phyloP scores from a whole-genome alignment of 148 eudicot species.

The Silene conica region DNA sequence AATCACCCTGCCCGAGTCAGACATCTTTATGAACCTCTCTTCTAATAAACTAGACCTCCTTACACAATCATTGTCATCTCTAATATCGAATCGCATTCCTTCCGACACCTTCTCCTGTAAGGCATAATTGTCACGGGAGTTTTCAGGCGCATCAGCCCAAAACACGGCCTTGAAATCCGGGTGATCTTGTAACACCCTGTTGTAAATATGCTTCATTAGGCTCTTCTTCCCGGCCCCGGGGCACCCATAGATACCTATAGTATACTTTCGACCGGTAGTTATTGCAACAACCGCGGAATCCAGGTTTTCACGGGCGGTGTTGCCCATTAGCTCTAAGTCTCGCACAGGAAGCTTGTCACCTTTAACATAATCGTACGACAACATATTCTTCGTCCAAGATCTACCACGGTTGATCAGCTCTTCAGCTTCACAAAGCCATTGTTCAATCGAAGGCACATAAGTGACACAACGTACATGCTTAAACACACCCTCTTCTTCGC shows the following conservation, averaged over 20 bases:
- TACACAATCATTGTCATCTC: constrained; percentile 13
- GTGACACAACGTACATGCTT: background rate
- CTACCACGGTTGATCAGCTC: background rate
- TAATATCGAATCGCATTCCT: constrained; percentile 14
- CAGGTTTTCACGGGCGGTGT: too few relatives aligned
- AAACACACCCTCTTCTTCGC: background rate
- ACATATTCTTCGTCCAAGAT: background rate
- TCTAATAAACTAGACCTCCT: constrained; percentile 17
- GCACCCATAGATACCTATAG: constrained; percentile 15
- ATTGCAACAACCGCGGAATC: too few relatives aligned
- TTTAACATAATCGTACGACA: background rate
- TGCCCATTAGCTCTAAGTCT: too few relatives aligned
- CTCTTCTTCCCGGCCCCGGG: constrained; percentile 20
- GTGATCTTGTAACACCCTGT: background rate
- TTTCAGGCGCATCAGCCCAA: constrained; percentile 17
- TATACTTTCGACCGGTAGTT: background rate
- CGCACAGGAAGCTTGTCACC: constrained; percentile 8
- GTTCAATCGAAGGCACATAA: constrained; percentile 6
- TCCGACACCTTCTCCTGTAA: constrained; percentile 7
- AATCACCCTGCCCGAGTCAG: background rate
- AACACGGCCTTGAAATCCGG: constrained; percentile 15
- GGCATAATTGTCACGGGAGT: background rate
- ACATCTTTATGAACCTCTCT: constrained; percentile 4
- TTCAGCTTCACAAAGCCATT: background rate
- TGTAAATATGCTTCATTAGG: constrained; percentile 16